Evolutionary conservation across 2,329 filamentous ascomycete genomes (phyloP).

Genomic region (Hypomyces rosellus): DNA sequence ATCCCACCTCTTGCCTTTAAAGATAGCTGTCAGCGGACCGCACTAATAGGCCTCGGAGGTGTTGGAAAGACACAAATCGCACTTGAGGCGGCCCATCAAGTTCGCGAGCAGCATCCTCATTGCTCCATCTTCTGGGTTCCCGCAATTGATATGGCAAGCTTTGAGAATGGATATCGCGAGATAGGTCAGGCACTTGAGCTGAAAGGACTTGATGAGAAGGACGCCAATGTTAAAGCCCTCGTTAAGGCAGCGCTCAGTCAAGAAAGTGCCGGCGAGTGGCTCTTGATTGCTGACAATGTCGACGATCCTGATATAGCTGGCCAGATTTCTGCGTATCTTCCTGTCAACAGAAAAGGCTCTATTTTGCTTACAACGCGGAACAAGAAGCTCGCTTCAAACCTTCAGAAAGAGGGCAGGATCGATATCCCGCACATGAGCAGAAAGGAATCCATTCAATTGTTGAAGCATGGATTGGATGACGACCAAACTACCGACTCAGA

Average conservation of each 20-base stretch:
- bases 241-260: constrained; percentile 28
- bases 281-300: constrained; percentile 39
- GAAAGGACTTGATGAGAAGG: constrained; percentile 24
- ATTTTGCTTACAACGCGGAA: constrained; percentile 19
- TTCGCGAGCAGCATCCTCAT: constrained; percentile 19
- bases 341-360: constrained; percentile 12
- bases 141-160: constrained; percentile 19
- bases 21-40: constrained; percentile 20
- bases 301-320: constrained; percentile 28
- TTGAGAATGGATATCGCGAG: constrained; percentile 29
- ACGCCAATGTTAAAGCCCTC: constrained; percentile 28
- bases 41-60: constrained; percentile 25
- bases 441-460: neutral
- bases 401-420: constrained; percentile 15
- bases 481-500: neutral
- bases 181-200: constrained; percentile 26
- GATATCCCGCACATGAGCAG: neutral
- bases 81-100: constrained; percentile 25
- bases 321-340: constrained; percentile 22
- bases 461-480: neutral
- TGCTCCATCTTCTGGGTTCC: constrained; percentile 38
- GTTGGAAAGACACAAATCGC: constrained; percentile 32
- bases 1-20: constrained; percentile 5
- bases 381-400: constrained; percentile 7
- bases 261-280: constrained; percentile 27